phyloP scores from a whole-genome alignment of 2,329 filamentous ascomycete genomes.

The Hypoxylon sp. region DNA sequence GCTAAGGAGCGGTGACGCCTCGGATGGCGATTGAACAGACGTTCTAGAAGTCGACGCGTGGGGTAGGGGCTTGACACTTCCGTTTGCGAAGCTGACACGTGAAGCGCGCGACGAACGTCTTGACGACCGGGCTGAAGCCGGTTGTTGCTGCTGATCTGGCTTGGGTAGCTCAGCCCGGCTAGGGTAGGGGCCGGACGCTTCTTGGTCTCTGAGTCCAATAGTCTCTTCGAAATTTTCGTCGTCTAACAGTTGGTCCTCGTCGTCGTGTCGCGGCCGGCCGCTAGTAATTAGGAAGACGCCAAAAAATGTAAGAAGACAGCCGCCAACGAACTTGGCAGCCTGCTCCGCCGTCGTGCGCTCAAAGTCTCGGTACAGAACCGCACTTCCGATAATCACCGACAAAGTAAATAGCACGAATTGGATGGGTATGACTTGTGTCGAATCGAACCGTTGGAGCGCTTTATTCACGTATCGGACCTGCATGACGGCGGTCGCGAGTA shows the following conservation, averaged over 20 bases:
- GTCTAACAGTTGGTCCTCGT: slow-evolving; percentile 70
- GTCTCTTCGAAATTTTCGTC: slow-evolving; percentile 72
- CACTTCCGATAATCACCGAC: slow-evolving; percentile 93
- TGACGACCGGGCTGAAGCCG: slow-evolving; percentile 50
- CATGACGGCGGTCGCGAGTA: slow-evolving; percentile 89
- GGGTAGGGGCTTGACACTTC: slow-evolving; percentile 53
- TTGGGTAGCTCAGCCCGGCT: slow-evolving; percentile 39
- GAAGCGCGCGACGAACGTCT: slow-evolving; percentile 63
- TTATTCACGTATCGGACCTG: slow-evolving; percentile 97
- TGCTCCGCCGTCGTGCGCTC: slow-evolving; percentile 80
- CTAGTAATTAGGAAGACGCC: slow-evolving; percentile 98
- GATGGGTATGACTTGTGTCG: slow-evolving; percentile 96
- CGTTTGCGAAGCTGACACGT: slow-evolving; percentile 58
- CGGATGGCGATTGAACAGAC: slow-evolving; percentile 48
- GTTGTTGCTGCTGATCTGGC: slow-evolving; percentile 30
- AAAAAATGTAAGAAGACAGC: slow-evolving; percentile 91
- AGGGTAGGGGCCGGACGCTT: slow-evolving; percentile 54
- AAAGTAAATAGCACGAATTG: slow-evolving; percentile 98
- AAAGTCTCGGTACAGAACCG: slow-evolving; percentile 93
- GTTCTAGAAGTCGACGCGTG: slow-evolving; percentile 48
- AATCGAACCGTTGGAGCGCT: slow-evolving; percentile 89
- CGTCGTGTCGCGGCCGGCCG: slow-evolving; percentile 71
- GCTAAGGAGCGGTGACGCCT: slow-evolving; percentile 56
- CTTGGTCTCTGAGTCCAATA: slow-evolving; percentile 66
- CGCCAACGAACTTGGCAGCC: slow-evolving; percentile 86